Evolutionary conservation across 805 yeast genomes (phyloP), one percentile per base, ranked within the genome.

Genomic region (Pichia manshurica): DNA sequence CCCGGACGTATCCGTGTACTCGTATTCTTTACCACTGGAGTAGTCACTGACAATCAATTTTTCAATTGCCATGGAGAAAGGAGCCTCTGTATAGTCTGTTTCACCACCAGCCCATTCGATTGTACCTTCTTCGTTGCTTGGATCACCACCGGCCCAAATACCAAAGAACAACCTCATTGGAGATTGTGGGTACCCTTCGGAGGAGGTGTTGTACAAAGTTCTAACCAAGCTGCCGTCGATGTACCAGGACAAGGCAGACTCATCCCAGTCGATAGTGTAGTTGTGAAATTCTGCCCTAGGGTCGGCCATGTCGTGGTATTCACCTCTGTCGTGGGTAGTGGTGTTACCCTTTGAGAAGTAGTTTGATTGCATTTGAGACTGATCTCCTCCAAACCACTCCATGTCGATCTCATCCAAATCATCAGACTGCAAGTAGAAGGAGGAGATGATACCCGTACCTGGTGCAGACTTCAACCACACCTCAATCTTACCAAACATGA

Each of bases 341-440:
- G 87, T 80, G 60, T 82, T 69, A 51, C 96, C 96, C 63, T 89
- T 84, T 33, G 88, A 78, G 69, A 87, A 89, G 64, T 66, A 90
- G 62, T 85, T 85, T 22, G 89, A 73, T 67, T 87, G 95, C 56
- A 84, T 79, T 61, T 87, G 82, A 37, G 78, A 72, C 22, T 71
- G 71, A 61, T 89, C 95, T 42, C 86, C 81, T 17, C 96, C 96
- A 39, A 85, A 72, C 82, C 93, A 84, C 65, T 90, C 96, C 42
- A 85, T 60, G 67, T 90, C 97, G 41, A 90, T 80, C 67, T 90
- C 97, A 66, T 90, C 97, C 53, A 83, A 70, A 58, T 84, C 96
- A 63, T 90, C 96, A 57, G 76, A 69, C 61, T 87, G 95, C 46
- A 89, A 72, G 54, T 82, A 87, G 55, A 89, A 79, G 2, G 93